Base-by-base conservation (phyloP, 2,329 filamentous ascomycete genomes). In the Talaromyces sp. region DNA sequence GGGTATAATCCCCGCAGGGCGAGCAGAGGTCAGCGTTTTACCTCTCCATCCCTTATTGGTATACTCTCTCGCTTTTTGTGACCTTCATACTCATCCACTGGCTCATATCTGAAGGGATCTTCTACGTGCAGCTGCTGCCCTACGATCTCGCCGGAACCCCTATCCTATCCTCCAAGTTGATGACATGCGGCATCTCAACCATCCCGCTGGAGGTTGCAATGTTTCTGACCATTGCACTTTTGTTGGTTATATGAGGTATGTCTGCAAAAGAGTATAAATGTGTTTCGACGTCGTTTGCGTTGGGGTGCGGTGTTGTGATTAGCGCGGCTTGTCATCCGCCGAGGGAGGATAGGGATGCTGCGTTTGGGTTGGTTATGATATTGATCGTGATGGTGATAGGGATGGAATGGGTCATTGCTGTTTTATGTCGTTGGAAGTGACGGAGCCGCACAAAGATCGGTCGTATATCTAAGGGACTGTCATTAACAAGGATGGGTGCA, bases 301-400 rank as follows among this genome's bases (percentile, higher is more conserved):
- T 19, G 15, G 43, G 51, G 29, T 67, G 59, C 29, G 67, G 53
- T 51, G 34, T 34, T 31, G 63, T 60, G 7, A 64, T 68, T 36
- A 67, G 65, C 31, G 63, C 63, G 5, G 53, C 62, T 3, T 65
- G 63, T 40, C 67, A 67, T 67, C 60, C 63, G 8, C 67, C 67
- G 11, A 10, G 6, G 6, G 29, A 25, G 15, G 65, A 65, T 29
- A 27, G 27, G 2, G 40, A 66, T 56, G 45, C 38, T 11, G 64
- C 64, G 36, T 45, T 36, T n/a, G 61, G 66, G 36, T 4, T 19
- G 5, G 31, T 68, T 11, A 53, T 64, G 53, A 49, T 22, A 19
- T 13, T 25, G 36, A 43, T 17, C 1, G 19, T n/a, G 31, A 43
- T n/a, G 43, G 40, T 13, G 47, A 51, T 54, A 17, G 15, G 4